phyloP scores from a whole-genome alignment of 75 land plant genomes.

The Sequoiadendron giganteum region DNA sequence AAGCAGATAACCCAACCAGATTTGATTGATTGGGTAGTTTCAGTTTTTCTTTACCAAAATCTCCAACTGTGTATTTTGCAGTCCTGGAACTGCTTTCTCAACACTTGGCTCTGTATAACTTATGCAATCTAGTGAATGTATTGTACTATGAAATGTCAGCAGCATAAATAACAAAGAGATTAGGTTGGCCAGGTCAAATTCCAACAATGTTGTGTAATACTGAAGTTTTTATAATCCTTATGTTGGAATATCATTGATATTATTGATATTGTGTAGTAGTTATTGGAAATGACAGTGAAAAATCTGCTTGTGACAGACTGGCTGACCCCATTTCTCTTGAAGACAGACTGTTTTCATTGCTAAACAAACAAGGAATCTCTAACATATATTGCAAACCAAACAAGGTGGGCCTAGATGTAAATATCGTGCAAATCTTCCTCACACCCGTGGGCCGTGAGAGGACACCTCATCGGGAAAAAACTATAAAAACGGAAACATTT shows the following conservation, averaged over 20 bases:
- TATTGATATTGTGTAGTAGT: neutral
- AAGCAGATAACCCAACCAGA: neutral
- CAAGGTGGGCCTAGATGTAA: neutral
- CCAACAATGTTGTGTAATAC: neutral
- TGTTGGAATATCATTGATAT: neutral
- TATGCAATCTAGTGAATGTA: neutral
- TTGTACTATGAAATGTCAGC: neutral
- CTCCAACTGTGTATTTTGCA: neutral
- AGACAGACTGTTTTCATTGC: neutral
- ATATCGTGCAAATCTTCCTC: neutral
- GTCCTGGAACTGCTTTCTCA: neutral
- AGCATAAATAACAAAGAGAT: neutral
- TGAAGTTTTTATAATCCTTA: neutral
- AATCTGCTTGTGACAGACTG: neutral
- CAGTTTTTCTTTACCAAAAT: neutral
- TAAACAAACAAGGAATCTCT: neutral
- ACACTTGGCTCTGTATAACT: neutral
- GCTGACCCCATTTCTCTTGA: neutral
- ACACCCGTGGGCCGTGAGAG: neutral
- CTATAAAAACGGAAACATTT: neutral
- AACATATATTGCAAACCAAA: neutral
- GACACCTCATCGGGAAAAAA: neutral
- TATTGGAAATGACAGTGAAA: neutral
- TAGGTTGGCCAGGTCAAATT: neutral
- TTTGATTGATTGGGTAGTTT: neutral